phyloP scores from a whole-genome alignment of 2,329 filamentous ascomycete genomes.

The Blastomyces parvus region DNA sequence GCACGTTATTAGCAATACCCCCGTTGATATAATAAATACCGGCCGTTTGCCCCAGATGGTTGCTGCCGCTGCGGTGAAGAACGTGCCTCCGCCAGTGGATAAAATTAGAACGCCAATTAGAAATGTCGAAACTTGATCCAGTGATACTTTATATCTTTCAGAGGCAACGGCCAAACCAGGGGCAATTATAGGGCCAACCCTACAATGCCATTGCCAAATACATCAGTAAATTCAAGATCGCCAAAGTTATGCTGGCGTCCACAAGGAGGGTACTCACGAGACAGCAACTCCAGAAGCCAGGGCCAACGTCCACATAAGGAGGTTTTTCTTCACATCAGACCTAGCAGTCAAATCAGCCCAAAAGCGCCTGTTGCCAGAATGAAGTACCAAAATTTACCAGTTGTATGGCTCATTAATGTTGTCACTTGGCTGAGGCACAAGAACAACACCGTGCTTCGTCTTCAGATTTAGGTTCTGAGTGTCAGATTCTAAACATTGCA shows the following conservation, averaged over 20 bases:
- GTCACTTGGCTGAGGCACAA: conserved; percentile 17
- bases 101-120: conserved; percentile 30
- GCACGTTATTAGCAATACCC: conserved; percentile 29
- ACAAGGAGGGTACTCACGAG: conserved; percentile 16
- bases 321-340: conserved; percentile 20
- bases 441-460: conserved; percentile 21
- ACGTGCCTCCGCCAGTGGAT: conserved; percentile 34
- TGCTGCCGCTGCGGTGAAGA: conserved; percentile 35
- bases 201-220: conserved; percentile 12
- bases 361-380: neutral
- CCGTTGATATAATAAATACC: conserved; percentile 30
- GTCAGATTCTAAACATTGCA: neutral
- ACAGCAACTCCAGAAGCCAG: conserved; percentile 22
- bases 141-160: conserved; percentile 28
- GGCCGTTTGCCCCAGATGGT: conserved; percentile 29
- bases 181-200: conserved; percentile 35
- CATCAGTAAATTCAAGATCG: neutral
- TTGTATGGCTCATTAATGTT: conserved; percentile 21
- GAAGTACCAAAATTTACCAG: conserved; percentile 18
- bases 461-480: conserved; percentile 23
- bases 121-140: conserved; percentile 29
- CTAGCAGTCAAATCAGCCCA: conserved; percentile 11
- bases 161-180: conserved; percentile 30
- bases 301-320: conserved; percentile 20
- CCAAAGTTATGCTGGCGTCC: neutral